These are phyloP conservation scores for Diutina ranongensis DNA, from an alignment of 1,139 yeast species.

Conservation along the genomic window DNA sequence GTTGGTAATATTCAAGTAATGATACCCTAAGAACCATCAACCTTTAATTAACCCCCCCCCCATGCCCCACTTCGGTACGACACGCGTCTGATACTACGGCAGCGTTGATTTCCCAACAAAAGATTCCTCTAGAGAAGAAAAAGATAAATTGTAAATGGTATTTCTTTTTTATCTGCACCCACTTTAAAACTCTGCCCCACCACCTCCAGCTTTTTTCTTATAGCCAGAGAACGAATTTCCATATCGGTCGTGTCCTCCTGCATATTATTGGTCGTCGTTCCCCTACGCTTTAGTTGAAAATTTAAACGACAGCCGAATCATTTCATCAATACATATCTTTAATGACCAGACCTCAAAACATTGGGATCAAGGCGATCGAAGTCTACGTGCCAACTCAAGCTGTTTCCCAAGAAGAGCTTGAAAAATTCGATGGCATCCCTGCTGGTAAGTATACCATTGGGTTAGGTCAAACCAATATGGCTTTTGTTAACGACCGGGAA, in stretches of 20 bases:
- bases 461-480: constrained; percentile 96
- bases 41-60: too few species aligned
- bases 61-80: background rate
- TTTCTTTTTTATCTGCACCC: too few species aligned
- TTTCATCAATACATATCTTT: background rate
- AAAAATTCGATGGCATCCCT: constrained; percentile 74
- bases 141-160: too few species aligned
- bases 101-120: too few species aligned
- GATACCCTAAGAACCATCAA: too few species aligned
- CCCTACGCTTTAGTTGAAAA: background rate
- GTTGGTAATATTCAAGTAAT: too few species aligned
- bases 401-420: constrained; percentile 84
- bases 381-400: constrained; percentile 75
- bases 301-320: background rate
- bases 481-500: constrained; percentile 94
- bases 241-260: background rate
- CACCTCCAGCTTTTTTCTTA: too few species aligned
- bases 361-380: constrained; percentile 95
- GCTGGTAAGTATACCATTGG: constrained; percentile 98
- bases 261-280: background rate
- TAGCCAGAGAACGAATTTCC: too few species aligned
- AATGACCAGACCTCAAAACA: constrained; percentile 34
- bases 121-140: too few species aligned
- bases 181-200: too few species aligned
- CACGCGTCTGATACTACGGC: background rate